Conservation (phyloP, 73 alveolate genomes). For the Urostyla sp. region DNA sequence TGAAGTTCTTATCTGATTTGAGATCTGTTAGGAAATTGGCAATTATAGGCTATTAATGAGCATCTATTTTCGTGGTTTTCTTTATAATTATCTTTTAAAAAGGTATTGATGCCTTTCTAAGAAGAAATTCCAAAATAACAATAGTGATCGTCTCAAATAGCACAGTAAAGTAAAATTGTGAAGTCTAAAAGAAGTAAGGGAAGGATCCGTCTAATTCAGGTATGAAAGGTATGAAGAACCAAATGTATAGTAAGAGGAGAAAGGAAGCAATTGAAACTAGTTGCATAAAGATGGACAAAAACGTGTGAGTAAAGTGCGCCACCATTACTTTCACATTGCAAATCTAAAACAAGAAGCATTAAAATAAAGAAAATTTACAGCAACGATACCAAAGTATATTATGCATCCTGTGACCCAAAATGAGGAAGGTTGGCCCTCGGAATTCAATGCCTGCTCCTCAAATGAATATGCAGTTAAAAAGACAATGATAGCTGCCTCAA, state of each 20-base stretch:
- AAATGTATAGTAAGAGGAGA: slow-evolving; percentile 19
- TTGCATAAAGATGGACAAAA: not conserved
- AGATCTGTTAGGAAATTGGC: not conserved
- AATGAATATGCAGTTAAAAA: too few species aligned
- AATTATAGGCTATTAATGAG: not conserved
- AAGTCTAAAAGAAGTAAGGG: too few species aligned
- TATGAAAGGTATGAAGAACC: not conserved
- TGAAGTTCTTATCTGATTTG: not conserved
- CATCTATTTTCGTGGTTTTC: not conserved
- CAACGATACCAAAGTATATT: slow-evolving; percentile 18
- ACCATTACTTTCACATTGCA: slow-evolving; percentile 28
- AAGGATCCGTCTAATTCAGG: slow-evolving; percentile 27
- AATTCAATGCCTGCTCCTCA: slow-evolving; percentile 41
- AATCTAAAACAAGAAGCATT: slow-evolving; percentile 25
- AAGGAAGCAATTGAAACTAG: slow-evolving; percentile 12
- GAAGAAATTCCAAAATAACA: not conserved
- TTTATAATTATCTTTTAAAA: not conserved
- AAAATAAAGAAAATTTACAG: too few species aligned
- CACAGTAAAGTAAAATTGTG: slow-evolving; percentile 20
- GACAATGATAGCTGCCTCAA: slow-evolving; percentile 67
- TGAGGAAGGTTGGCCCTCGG: slow-evolving; percentile 22
- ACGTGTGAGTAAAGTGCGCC: slow-evolving; percentile 30
- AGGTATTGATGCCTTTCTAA: not conserved
- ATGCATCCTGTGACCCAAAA: slow-evolving; percentile 39
- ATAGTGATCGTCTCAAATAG: not conserved